Percentiles rank a stretch among this genome's conserved stretches.
phyloP scores from a whole-genome alignment of 495 filamentous ascomycete species.

The Mytilinidion resinicola region DNA sequence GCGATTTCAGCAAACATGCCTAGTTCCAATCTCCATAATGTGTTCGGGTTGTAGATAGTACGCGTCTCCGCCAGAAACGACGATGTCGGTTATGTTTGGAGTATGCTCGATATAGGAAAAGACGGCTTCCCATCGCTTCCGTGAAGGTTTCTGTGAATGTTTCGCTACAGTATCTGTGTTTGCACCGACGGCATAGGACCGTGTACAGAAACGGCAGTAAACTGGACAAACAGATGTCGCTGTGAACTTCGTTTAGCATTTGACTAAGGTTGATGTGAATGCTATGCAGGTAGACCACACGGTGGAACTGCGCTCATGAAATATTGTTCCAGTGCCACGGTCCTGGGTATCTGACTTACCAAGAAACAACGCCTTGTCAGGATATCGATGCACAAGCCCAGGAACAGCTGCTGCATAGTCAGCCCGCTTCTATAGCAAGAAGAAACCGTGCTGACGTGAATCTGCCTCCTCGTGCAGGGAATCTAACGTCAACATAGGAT shows the following conservation, averaged over 20 bases:
- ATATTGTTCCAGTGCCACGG: too few relatives aligned
- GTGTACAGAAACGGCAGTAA: slow-evolving; percentile 53
- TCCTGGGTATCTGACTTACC: slow-evolving; percentile 35
- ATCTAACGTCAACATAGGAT: slow-evolving; percentile 37
- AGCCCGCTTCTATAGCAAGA: slow-evolving; percentile 12
- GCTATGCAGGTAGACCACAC: too few relatives aligned
- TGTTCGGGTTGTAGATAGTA: slow-evolving; percentile 42
- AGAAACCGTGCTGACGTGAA: slow-evolving; percentile 26
- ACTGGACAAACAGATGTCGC: slow-evolving; percentile 52
- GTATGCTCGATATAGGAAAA: slow-evolving; percentile 47
- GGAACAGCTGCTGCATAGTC: slow-evolving; percentile 24
- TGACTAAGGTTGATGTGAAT: too few relatives aligned
- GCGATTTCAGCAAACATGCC: not conserved
- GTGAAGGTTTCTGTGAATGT: slow-evolving; percentile 38
- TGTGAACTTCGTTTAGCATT: not conserved
- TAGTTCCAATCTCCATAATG: slow-evolving; percentile 24
- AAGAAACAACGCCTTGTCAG: slow-evolving; percentile 53
- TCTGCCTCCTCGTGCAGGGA: slow-evolving; percentile 46
- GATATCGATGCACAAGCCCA: slow-evolving; percentile 52
- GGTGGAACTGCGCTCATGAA: too few relatives aligned
- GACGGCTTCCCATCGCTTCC: slow-evolving; percentile 41
- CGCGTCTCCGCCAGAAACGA: slow-evolving; percentile 53
- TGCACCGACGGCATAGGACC: slow-evolving; percentile 51
- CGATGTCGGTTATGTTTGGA: slow-evolving; percentile 46
- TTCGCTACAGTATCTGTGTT: slow-evolving; percentile 48